Evolutionary conservation across 805 yeast species (phyloP), one percentile per base, ranked within the genome.

Genomic region (Debaryomyces tyrocola): DNA sequence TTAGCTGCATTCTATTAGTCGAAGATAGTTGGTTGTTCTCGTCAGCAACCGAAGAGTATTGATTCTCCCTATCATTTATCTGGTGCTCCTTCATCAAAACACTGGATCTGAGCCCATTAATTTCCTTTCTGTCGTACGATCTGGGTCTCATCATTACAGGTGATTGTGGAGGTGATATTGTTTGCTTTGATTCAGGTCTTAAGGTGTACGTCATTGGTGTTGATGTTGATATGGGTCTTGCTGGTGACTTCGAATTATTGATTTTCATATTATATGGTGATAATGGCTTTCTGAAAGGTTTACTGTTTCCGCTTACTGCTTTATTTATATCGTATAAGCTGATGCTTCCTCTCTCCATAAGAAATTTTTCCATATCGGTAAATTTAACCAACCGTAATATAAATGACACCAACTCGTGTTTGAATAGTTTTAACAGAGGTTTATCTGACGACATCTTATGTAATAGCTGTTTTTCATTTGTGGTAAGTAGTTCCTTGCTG

Each of bases 361-460:
- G 44, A 27, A 66, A 59, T 27, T 37, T 49, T 15, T 55, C 56
- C 35, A 66, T 55, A 18, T 49, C 49, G 14, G 47, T 15, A 34
- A 49, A 48, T 8, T 56, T 54, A 4, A 60, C 64, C 28, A 66
- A 46, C 21, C 55, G 59, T 17, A 62, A 42, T 6, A 68, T 10
- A 45, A 68, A 65, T 37, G 51, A 48, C 21, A 53, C 44, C 15
- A 66, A 51, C 28, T 65, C 66, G 2, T 41, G 33, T 41, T 54
- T 59, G 40, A 53, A 55, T 12, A 68, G 49, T 39, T 50, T 59
- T 39, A 57, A 40, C 20, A 52, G 42, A 18, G 61, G 60, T 35
- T 50, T 56, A 11, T 54, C 53, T 17, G 45, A 41, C 8, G 53
- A 50, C 54, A 61, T 56, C 33, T 48, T 45, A 21, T 45, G 42